Evolutionary conservation across 129 eudicot species (phyloP), one percentile per base, ranked within the genome.

Genomic region (Flaveria ramosissima): DNA sequence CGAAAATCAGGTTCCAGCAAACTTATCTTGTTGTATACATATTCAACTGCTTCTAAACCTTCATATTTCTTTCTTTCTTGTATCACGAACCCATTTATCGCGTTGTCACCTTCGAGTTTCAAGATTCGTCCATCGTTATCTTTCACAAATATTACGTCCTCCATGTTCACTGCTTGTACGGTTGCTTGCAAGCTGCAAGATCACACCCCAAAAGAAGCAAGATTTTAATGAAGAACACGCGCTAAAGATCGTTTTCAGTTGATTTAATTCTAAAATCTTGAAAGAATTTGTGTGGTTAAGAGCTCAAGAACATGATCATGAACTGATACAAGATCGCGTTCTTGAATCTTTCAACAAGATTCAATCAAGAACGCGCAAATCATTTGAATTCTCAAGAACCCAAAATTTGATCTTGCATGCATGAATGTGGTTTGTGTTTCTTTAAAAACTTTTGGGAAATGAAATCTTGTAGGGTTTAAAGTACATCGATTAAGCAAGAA

Each of bases 1-100:
- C 36, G 7, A 68, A 19, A 55, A 68, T 68, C 56, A 43, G n/a
- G 73, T 41, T 68, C 73, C 36, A 45, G n/a, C 15, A 21, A 21
- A 68, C 41, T 9, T 11, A 68, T 23, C 56, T 19, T 12, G 27
- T 45, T 43, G 55, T 19, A 68, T 5, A 68, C 23, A 1, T 45
- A 14, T 21, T 4, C 9, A 21, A 55, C 24, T 17, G 8, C 21
- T 19, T 10, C 15, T 3, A 55, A 0, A 7, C 62, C 14, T 19
- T 19, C 21, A 55, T 55, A 8, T 7, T 55, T 55, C 62, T 19
- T 8, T 24, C 0, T 55, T 55, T 55, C 13, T 55, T 17, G 13
- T 55, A 7, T 17, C 27, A 55, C 62, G 14, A 55, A 55, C 13
- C 9, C 2, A 17, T 7, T 2, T 19, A 55, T 17, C 21, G 62